Evolutionary conservation across 306 rosid genomes (phyloP).

Genomic region (Rosa multiflora): DNA sequence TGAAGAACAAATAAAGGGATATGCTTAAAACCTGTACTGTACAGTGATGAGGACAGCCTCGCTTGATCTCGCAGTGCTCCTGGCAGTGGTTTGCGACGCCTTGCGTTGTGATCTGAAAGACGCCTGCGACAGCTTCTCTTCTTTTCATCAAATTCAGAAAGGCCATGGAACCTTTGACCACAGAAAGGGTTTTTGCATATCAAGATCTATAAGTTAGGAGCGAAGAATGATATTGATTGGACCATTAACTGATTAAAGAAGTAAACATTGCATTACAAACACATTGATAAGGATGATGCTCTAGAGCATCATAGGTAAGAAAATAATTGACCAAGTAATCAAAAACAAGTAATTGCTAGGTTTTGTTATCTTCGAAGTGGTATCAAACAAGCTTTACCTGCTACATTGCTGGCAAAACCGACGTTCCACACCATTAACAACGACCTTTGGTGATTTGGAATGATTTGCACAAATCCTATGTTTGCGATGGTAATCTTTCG

Average conservation of each 20-base stretch:
- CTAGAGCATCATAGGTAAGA: background rate
- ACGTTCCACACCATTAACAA: constrained; percentile 62
- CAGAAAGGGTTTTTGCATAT: constrained; percentile 25
- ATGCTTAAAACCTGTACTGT: constrained; percentile 36
- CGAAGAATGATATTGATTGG: constrained; percentile 18
- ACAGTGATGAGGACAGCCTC: constrained; percentile 52
- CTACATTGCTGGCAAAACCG: constrained; percentile 99
- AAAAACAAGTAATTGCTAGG: constrained; percentile 8
- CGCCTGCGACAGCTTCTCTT: constrained; percentile 97
- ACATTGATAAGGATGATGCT: background rate
- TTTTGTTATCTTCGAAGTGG: background rate
- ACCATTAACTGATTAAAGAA: background rate
- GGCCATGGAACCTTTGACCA: constrained; percentile 78
- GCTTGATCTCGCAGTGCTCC: constrained; percentile 53
- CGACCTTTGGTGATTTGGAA: constrained; percentile 79
- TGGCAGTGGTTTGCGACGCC: constrained; percentile 89
- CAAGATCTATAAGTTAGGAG: constrained; percentile 16
- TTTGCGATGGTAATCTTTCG: constrained; percentile 87
- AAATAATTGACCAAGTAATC: background rate
- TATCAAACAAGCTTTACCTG: constrained; percentile 53
- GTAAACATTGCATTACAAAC: background rate
- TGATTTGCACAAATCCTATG: constrained; percentile 81
- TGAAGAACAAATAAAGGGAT: constrained; percentile 3
- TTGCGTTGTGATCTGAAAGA: constrained; percentile 92
- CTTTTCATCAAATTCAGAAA: constrained; percentile 79